Percentiles rank a stretch among this genome's conserved stretches.
These are phyloP conservation scores for Penicillium cinerascens DNA, from an alignment of 495 filamentous ascomycete species.

Conservation along the genomic window DNA sequence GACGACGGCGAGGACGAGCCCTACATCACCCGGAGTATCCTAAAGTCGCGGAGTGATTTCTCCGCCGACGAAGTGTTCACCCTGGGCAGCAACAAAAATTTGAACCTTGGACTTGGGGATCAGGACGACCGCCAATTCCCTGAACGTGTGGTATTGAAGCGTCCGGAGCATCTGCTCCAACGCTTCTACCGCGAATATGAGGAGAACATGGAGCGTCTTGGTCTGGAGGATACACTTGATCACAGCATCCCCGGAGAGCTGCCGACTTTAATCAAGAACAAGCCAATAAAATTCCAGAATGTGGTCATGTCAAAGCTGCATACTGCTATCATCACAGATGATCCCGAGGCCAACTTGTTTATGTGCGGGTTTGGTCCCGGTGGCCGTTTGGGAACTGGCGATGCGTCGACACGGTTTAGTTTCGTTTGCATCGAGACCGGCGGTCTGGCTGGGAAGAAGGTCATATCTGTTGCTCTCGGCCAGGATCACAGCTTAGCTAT, in stretches of 20 bases:
- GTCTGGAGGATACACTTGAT: slow-evolving; percentile 23
- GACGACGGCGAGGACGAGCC: slow-evolving; percentile 36
- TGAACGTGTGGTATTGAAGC: slow-evolving; percentile 70
- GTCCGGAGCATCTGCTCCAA: slow-evolving; percentile 75
- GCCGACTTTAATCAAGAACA: slow-evolving; percentile 65
- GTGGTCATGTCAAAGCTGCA: slow-evolving; percentile 87
- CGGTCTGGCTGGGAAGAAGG: slow-evolving; percentile 63
- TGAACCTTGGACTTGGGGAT: slow-evolving; percentile 87
- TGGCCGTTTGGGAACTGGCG: slow-evolving; percentile 84
- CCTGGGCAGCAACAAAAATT: slow-evolving; percentile 93
- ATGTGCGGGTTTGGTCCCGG: slow-evolving; percentile 90
- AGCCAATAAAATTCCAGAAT: slow-evolving; percentile 68
- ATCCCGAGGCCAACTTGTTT: slow-evolving; percentile 88
- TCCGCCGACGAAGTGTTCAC: slow-evolving; percentile 85
- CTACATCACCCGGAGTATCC: slow-evolving; percentile 12
- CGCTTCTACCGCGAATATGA: slow-evolving; percentile 63
- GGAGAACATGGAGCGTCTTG: slow-evolving; percentile 29
- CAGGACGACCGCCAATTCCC: slow-evolving; percentile 92
- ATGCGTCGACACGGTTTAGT: slow-evolving; percentile 80
- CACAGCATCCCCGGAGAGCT: slow-evolving; percentile 41
- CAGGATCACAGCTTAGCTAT: slow-evolving; percentile 89
- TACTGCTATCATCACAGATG: slow-evolving; percentile 84
- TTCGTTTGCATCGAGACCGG: slow-evolving; percentile 77
- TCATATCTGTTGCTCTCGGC: slow-evolving; percentile 73
- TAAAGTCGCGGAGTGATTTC: slow-evolving; percentile 37